phyloP scores from a whole-genome alignment of 2,329 filamentous ascomycete species.

The Chaetoscypha palmicola region DNA sequence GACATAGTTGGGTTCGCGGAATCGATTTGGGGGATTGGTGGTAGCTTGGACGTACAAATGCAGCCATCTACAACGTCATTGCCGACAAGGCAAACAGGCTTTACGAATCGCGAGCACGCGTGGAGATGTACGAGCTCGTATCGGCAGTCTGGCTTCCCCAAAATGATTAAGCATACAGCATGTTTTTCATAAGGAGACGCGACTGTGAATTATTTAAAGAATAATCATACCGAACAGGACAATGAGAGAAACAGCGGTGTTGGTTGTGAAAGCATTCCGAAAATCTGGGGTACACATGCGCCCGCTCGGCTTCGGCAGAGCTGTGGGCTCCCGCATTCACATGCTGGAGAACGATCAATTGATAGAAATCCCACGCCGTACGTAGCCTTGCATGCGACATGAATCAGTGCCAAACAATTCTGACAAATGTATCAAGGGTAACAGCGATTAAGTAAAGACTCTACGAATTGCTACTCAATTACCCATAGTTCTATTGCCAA shows the following conservation, averaged over 20 bases:
- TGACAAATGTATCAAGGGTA: too few relatives aligned
- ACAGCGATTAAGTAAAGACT: too few relatives aligned
- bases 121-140: background rate
- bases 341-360: slow-evolving; percentile 1
- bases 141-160: too few relatives aligned
- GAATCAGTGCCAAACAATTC: too few relatives aligned
- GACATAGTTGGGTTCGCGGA: slow-evolving; percentile 7
- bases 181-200: too few relatives aligned
- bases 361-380: too few relatives aligned
- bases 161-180: too few relatives aligned
- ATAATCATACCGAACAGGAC: background rate
- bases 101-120: slow-evolving; percentile 1
- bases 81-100: slow-evolving; percentile 19
- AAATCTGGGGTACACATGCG: background rate
- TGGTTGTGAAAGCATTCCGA: background rate
- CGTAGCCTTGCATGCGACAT: too few relatives aligned
- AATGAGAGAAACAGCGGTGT: background rate
- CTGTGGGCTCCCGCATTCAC: background rate
- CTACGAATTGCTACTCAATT: too few relatives aligned
- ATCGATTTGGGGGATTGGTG: slow-evolving; percentile 2
- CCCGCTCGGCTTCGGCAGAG: background rate
- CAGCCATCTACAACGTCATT: slow-evolving; percentile 33
- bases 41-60: slow-evolving; percentile 26
- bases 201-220: background rate
- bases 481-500: too few relatives aligned